Evolutionary conservation across 176 grass and related monocot species (phyloP), one percentile per base, ranked within the genome.

Genomic region (Miscanthus lutarioriparius): DNA sequence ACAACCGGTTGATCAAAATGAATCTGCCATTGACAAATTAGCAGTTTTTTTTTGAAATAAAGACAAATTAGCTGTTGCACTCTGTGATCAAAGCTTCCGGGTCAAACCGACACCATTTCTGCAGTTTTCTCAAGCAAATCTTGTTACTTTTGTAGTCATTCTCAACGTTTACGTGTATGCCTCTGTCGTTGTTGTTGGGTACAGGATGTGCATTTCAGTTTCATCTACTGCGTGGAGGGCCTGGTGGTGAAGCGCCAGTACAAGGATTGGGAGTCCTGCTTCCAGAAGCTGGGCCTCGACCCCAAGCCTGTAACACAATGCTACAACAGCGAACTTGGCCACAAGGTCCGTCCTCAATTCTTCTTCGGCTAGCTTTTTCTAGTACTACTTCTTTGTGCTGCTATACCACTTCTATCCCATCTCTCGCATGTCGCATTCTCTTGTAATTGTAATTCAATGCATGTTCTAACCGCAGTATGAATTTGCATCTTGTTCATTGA

Each of bases 141-240:
- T 67, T 37, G 20, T 23, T 23, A 27, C 23, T 81, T 22, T 23
- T 23, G 38, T 33, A 36, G n/a, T n/a, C n/a, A n/a, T 28, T 14
- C 76, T 51, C 36, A 23, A 4, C 1, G 3, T 2, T 23, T 81
- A 9, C n/a, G 13, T 26, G 69, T 33, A 16, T 49, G 17, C 6
- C 27, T 3, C 1, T 56, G 35, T 30, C 12, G 69, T 36, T 40
- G 62, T 79, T 12, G 47, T 30, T 66, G 61, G 11, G 63, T 62
- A 70, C 91, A 99, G 96, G 74, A 90, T 33, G 75, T 82, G 78
- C 91, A 99, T 87, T 96, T 99, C 84, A 44, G 49, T 35, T 96
- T 99, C 81, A 96, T 99, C 56, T 87, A 94, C 63, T 99, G 93
- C 78, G 86, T 96, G 36, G 93, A 99, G 81, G 72, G 49, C 49